A percentile compares a stretch with the other conserved stretches of the same genome.
Conservation (phyloP, 306 rosid genomes). For the Cajanus cajan region DNA sequence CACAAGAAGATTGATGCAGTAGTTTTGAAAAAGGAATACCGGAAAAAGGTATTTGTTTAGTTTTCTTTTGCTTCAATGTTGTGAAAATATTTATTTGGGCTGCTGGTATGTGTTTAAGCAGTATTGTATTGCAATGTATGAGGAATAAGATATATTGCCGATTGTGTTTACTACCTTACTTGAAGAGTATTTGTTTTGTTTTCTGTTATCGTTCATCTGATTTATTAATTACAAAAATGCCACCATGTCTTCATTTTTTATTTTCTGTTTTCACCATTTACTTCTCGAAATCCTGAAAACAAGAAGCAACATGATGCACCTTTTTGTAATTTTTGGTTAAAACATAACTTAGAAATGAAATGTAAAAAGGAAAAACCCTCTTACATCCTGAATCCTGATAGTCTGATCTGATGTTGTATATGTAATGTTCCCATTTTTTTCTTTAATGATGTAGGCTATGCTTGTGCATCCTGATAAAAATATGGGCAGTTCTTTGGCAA, state of each 20-base stretch:
- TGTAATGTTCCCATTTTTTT: background rate
- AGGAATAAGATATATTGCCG: background rate
- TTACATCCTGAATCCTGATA: background rate
- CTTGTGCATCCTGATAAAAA: slow-evolving; percentile 99
- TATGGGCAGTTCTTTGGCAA: slow-evolving; percentile 87
- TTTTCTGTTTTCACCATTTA: background rate
- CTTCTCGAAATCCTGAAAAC: background rate
- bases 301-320: background rate
- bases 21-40: slow-evolving; percentile 77
- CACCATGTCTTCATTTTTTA: background rate
- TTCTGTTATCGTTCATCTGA: background rate
- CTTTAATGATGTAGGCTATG: slow-evolving; percentile 66
- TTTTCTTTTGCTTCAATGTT: background rate
- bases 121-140: background rate
- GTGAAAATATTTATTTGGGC: background rate
- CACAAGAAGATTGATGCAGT: slow-evolving; percentile 73
- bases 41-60: slow-evolving; percentile 57
- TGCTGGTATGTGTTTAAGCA: background rate
- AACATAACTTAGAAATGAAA: background rate
- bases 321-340: slow-evolving; percentile 3
- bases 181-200: background rate
- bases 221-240: background rate
- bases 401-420: background rate
- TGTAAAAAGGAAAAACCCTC: background rate
- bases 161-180: background rate